Percentiles rank a stretch among this genome's conserved stretches.
These are phyloP conservation scores for Colletotrichum siamense DNA, from an alignment of 2,329 filamentous ascomycete genomes.

Conservation along the genomic window DNA sequence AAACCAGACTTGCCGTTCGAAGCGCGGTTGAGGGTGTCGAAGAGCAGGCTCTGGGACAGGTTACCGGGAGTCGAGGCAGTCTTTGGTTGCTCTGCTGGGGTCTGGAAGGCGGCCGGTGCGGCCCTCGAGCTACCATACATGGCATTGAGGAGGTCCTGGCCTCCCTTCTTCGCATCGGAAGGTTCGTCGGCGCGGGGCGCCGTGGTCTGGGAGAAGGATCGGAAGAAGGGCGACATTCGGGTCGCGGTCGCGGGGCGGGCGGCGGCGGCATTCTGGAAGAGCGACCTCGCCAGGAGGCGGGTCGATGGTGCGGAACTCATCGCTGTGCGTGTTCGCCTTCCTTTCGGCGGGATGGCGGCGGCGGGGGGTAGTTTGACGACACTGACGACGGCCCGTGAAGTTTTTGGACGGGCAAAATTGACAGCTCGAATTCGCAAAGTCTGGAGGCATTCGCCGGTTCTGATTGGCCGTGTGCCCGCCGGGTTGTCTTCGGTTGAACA, in stretches of 20 bases:
- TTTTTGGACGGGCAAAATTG: slow-evolving; percentile 14
- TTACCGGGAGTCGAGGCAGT: neutral
- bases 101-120: neutral
- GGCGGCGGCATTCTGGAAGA: slow-evolving; percentile 32
- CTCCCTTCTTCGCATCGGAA: slow-evolving; percentile 17
- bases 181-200: slow-evolving; percentile 27
- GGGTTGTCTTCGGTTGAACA: slow-evolving; percentile 20
- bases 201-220: slow-evolving; percentile 45
- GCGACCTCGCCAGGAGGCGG: slow-evolving; percentile 47
- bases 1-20: slow-evolving; percentile 24
- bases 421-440: slow-evolving; percentile 3
- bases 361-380: neutral
- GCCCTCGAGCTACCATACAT: slow-evolving; percentile 20
- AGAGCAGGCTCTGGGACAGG: slow-evolving; percentile 42
- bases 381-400: slow-evolving; percentile 5
- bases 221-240: slow-evolving; percentile 27
- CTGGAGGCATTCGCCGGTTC: neutral
- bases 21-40: slow-evolving; percentile 38
- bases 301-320: slow-evolving; percentile 51
- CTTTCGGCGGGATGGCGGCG: slow-evolving; percentile 12
- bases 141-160: slow-evolving; percentile 23
- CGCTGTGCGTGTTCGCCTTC: slow-evolving; percentile 29
- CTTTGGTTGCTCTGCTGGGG: neutral
- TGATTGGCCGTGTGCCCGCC: neutral
- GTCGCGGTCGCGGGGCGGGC: slow-evolving; percentile 24